These are phyloP conservation scores for Albugo laibachii DNA, from an alignment of 352 stramenopile genomes.

Conservation along the genomic window DNA sequence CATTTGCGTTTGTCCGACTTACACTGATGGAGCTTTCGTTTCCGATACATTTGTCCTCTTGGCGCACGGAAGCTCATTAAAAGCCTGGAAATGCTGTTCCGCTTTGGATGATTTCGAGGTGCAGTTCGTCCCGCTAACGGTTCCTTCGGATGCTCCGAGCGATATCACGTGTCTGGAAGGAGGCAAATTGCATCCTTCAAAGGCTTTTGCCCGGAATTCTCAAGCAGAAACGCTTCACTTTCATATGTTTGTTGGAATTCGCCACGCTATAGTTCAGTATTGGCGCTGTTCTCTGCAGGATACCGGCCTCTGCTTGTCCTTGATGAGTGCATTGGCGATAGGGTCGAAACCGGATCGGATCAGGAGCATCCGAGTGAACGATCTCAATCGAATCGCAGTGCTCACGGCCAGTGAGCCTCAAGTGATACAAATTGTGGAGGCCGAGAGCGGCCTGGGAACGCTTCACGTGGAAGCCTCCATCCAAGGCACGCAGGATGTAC, in stretches of 20 bases:
- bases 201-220: conserved; percentile 42
- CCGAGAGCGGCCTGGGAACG: conserved; percentile 60
- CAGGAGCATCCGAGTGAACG: conserved; percentile 63
- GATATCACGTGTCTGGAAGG: conserved; percentile 59
- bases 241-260: conserved; percentile 44
- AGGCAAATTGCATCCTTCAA: conserved; percentile 62
- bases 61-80: conserved; percentile 22
- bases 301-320: conserved; percentile 35
- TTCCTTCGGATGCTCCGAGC: conserved; percentile 20
- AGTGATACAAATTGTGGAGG: conserved; percentile 50
- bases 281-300: conserved; percentile 44
- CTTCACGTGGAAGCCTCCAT: conserved; percentile 50
- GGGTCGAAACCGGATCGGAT: conserved; percentile 13
- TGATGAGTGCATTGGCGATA: conserved; percentile 30
- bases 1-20: conserved; percentile 48
- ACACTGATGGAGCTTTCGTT: conserved; percentile 59
- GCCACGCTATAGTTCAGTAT: conserved; percentile 32
- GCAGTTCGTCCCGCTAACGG: conserved; percentile 22
- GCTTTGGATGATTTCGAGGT: conserved; percentile 17
- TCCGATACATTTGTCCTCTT: conserved; percentile 53
- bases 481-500: conserved; percentile 22
- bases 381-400: conserved; percentile 63
- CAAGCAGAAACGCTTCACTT: conserved; percentile 3
- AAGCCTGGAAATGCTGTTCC: conserved; percentile 42
- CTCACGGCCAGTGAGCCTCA: conserved; percentile 24